Base-by-base conservation (phyloP, 345 rosid genomes). In the Syzygium grande region DNA sequence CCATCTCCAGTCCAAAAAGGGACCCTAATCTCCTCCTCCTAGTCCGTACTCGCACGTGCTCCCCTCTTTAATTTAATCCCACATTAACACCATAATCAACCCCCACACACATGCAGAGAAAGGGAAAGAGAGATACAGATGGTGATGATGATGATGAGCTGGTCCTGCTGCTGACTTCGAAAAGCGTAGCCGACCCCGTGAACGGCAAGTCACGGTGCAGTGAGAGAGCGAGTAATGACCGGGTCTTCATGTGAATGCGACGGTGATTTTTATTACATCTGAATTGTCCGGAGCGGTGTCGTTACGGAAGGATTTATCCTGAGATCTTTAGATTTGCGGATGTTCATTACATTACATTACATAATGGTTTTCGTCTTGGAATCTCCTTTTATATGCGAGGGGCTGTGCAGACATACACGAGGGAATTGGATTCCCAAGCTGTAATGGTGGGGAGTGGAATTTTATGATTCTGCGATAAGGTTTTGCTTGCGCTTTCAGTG, bases 161-260 rank as follows among this genome's bases (percentile, higher is more conserved):
- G 80, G 38, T 38, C 85, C 27, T 46, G 46, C 46, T 43, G 46
- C 46, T 43, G 79, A 58, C 89, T 89, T 89, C 88, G 84, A 86
- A 86, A 52, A 83, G 61, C 51, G 90, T 14, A 38, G 83, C 46
- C 41, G 19, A 52, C 43, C 84, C 88, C 87, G 87, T 88, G 88
- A 58, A 41, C 22, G 51, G 11, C 51, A 88, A 23, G 88, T 19
- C 89, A 86, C 73, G 22, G 41, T 51, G 46, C 34, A 4, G 46
- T 7, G 46, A 43, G 43, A 41, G 53, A 14, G 14, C 14, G 12
- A 21, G 80, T 15, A 49, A 38, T 34, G 80, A 73, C 80, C 49
- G 80, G 27, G 12, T 86, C 87, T 63, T 51, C 87, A 55, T 65
- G 53, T 58, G 80, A 68, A 68, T 68, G 80, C 80, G 80, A 34